Conservation (phyloP, 2,329 filamentous ascomycete genomes). For the Arthrocladium fulminans region DNA sequence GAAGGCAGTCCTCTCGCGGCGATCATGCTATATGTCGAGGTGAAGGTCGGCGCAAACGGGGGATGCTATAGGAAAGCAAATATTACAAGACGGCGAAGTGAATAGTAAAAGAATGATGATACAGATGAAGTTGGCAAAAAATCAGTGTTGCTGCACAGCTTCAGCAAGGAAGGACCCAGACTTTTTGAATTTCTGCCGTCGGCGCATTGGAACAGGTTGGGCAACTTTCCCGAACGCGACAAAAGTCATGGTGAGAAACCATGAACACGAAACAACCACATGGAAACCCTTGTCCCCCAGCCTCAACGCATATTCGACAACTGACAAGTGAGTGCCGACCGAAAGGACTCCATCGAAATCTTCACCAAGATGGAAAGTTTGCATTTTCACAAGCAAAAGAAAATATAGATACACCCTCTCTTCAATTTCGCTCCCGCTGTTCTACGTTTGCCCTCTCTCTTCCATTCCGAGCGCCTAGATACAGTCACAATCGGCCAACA, state of each 20-base stretch:
- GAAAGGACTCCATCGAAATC: too few relatives aligned
- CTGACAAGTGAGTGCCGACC: too few relatives aligned
- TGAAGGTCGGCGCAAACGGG: not conserved
- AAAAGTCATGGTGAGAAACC: not conserved
- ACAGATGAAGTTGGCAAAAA: slow-evolving; percentile 1
- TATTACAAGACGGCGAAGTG: not conserved
- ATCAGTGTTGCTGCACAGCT: not conserved
- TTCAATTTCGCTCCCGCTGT: not conserved
- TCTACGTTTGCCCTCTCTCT: not conserved
- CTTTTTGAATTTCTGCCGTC: slow-evolving; percentile 1
- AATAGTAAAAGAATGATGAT: slow-evolving; percentile 1
- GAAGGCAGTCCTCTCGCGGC: slow-evolving; percentile 17
- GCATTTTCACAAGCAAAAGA: not conserved
- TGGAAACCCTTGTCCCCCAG: too few relatives aligned
- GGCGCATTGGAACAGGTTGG: not conserved
- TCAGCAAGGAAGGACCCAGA: slow-evolving; percentile 1
- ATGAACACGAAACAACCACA: too few relatives aligned
- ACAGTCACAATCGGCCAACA: slow-evolving; percentile 20
- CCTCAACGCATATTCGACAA: too few relatives aligned
- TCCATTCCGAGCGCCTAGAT: not conserved
- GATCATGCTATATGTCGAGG: slow-evolving; percentile 19
- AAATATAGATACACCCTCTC: not conserved
- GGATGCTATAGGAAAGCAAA: not conserved
- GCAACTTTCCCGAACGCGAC: not conserved
- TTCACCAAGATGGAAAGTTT: not conserved